phyloP scores from a whole-genome alignment of 1,284 basidiomycete species.

The Ceratobasidium sp. region DNA sequence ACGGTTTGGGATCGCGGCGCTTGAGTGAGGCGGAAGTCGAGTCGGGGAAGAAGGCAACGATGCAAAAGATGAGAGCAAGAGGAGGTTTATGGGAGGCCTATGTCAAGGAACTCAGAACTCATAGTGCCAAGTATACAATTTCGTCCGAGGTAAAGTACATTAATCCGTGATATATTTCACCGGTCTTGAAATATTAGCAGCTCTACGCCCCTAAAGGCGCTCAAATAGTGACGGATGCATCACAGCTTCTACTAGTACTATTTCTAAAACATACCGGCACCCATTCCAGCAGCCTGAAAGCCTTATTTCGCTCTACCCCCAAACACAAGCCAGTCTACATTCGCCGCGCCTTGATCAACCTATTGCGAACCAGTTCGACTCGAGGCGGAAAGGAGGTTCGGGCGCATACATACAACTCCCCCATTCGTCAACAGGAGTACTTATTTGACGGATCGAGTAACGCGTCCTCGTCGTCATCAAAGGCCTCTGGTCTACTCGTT shows the following conservation, averaged over 20 bases:
- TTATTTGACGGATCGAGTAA: not conserved
- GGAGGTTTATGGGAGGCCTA: not conserved
- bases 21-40: slow-evolving; percentile 1
- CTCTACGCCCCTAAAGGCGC: not conserved
- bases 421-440: not conserved
- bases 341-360: not conserved
- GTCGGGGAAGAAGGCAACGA: not conserved
- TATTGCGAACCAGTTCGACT: not conserved
- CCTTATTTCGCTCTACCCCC: not conserved
- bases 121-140: not conserved
- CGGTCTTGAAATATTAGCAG: not conserved
- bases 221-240: not conserved
- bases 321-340: not conserved
- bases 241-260: not conserved
- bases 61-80: not conserved
- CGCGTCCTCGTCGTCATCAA: not conserved
- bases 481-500: not conserved
- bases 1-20: not conserved
- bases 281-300: not conserved
- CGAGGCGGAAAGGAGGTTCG: not conserved
- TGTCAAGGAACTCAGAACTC: not conserved
- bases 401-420: not conserved
- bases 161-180: not conserved
- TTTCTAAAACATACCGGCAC: not conserved
- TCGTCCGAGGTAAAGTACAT: not conserved